Evolutionary conservation across 768 basidiomycete genomes (phyloP).

Genomic region (Podaxis pistillaris): DNA sequence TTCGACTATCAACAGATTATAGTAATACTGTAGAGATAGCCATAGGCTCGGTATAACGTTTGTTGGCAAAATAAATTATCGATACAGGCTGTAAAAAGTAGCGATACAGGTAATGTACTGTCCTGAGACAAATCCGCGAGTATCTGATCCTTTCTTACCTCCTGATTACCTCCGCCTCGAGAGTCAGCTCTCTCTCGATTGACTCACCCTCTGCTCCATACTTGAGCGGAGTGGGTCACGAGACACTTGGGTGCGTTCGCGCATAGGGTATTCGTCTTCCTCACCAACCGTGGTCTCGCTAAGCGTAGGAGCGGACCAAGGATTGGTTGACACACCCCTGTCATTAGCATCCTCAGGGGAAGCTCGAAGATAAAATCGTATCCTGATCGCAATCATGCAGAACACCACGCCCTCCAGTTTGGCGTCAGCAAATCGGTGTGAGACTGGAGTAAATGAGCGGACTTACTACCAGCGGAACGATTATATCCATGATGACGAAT

Average conservation of each 20-base stretch:
- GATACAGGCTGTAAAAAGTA: no score
- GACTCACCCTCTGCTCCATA: no score
- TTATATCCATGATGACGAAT: constrained; percentile 8
- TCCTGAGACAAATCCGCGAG: no score
- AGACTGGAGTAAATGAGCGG: neutral
- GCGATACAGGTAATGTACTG: no score
- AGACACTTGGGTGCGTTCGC: neutral
- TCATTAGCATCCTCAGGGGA: neutral
- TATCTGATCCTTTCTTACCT: no score
- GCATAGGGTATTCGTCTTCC: neutral
- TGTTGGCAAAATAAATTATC: no score
- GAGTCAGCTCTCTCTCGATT: no score
- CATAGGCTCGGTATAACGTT: no score
- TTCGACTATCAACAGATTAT: no score
- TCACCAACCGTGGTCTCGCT: constrained; percentile 27
- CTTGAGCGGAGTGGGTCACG: neutral
- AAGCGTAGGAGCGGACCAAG: constrained; percentile 22
- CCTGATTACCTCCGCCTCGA: no score
- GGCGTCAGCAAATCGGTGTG: neutral
- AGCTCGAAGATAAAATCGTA: neutral
- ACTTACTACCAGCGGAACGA: constrained; percentile 2
- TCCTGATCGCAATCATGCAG: constrained; percentile 2
- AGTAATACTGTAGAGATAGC: no score
- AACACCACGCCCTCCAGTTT: constrained; percentile 3
- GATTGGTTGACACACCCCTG: constrained; percentile 1